phyloP scores from a whole-genome alignment of 2,329 filamentous ascomycete species.

The Neurospora crassa region DNA sequence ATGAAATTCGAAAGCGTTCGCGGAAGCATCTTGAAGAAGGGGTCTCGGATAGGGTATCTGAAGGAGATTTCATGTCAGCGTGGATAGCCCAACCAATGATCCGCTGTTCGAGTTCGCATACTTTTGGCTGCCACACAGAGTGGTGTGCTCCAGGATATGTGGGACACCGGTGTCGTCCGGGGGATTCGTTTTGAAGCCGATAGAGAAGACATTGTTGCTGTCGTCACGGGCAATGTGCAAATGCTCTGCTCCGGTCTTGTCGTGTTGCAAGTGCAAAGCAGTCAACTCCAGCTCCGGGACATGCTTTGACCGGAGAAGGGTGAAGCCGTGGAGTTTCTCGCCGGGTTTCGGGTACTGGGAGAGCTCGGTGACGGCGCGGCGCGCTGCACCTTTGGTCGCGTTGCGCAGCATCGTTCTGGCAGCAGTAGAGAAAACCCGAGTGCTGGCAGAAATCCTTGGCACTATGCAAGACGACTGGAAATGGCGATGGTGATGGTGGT shows the following conservation, averaged over 20 bases:
- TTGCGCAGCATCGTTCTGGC: conserved; percentile 14
- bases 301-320: conserved; percentile 77
- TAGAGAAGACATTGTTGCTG: conserved; percentile 98
- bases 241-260: conserved; percentile 93
- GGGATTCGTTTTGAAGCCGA: conserved; percentile 98
- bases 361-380: conserved; percentile 64
- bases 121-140: conserved; percentile 90
- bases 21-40: conserved; percentile 99
- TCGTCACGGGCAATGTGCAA: conserved; percentile 92
- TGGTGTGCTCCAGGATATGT: conserved; percentile 96
- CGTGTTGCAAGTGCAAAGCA: conserved; percentile 80
- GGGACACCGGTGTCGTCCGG: conserved; percentile 93
- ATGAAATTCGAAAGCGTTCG: conserved; percentile 98
- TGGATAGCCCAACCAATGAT: not conserved
- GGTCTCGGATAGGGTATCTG: conserved; percentile 93
- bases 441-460: not conserved
- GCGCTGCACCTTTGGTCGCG: conserved; percentile 33
- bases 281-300: conserved; percentile 91
- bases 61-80: not conserved
- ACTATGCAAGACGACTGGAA: not conserved
- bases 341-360: conserved; percentile 68
- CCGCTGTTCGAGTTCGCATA: conserved; percentile 30
- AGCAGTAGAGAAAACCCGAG: not conserved
- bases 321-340: conserved; percentile 88
- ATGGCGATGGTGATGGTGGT: not conserved